Evolutionary conservation across 2,329 filamentous ascomycete species (phyloP).

Genomic region (Neofusicoccum cordaticola): DNA sequence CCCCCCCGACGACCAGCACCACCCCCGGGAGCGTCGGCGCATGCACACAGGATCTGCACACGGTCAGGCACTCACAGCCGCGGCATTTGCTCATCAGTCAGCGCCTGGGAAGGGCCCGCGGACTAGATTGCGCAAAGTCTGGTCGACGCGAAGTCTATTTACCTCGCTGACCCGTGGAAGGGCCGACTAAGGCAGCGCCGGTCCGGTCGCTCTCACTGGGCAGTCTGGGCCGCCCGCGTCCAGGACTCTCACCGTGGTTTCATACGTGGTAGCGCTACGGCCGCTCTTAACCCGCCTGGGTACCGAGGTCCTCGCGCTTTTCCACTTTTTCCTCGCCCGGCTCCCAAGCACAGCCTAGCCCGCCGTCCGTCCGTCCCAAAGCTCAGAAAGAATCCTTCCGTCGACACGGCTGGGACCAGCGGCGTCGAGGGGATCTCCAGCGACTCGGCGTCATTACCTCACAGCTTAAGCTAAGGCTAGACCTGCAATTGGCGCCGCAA

Average conservation of each 20-base stretch:
- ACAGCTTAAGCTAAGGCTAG: conserved; percentile 32
- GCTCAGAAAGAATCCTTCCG: conserved; percentile 12
- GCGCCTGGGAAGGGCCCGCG: conserved; percentile 15
- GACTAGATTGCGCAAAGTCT: conserved; percentile 16
- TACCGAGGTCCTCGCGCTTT: conserved; percentile 17
- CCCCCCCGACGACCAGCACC: not conserved
- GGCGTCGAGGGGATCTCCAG: conserved; percentile 14
- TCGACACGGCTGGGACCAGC: conserved; percentile 13
- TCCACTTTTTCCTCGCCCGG: conserved; percentile 16
- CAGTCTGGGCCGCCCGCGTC: conserved; percentile 14
- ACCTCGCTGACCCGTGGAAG: conserved; percentile 15
- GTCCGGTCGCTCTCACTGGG: conserved; percentile 18
- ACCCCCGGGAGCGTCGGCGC: conserved; percentile 7
- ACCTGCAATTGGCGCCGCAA: conserved; percentile 33
- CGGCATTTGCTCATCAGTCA: conserved; percentile 17
- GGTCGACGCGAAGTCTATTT: conserved; percentile 15
- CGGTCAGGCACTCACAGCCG: conserved; percentile 10
- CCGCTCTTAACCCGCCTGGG: conserved; percentile 17
- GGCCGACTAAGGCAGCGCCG: conserved; percentile 18
- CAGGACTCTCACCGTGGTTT: conserved; percentile 18
- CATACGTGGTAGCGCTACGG: conserved; percentile 16
- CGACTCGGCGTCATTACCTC: conserved; percentile 34
- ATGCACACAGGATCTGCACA: conserved; percentile 16
- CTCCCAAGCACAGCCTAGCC: conserved; percentile 13
- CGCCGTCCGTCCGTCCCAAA: conserved; percentile 15